Conservation (phyloP, 2,329 filamentous ascomycete genomes). For the Neocucurbitaria cava region DNA sequence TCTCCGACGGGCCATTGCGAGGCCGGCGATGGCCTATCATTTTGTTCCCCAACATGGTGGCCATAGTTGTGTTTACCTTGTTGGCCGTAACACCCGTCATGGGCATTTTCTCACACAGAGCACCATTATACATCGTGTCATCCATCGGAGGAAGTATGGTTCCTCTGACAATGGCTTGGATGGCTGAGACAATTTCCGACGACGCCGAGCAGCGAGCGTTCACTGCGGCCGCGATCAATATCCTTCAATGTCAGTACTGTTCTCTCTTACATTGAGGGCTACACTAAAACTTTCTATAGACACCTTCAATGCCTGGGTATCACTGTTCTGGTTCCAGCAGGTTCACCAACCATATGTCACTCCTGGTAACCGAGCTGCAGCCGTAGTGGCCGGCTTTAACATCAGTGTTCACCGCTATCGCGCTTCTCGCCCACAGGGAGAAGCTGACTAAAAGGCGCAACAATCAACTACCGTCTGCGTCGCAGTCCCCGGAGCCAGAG, state of each 20-base stretch:
- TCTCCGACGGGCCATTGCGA: constrained; percentile 24
- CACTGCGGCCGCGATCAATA: constrained; percentile 15
- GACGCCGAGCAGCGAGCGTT: constrained; percentile 17
- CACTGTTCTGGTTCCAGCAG: constrained; percentile 22
- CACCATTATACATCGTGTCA: constrained; percentile 21
- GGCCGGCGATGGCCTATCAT: constrained; percentile 28
- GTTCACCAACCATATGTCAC: constrained; percentile 18
- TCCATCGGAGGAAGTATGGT: constrained; percentile 19
- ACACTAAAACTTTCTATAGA: constrained; percentile 3
- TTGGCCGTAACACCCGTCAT: constrained; percentile 23
- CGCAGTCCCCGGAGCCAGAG: background rate
- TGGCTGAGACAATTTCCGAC: constrained; percentile 17
- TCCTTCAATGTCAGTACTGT: constrained; percentile 8
- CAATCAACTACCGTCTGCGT: background rate
- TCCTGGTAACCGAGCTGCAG: constrained; percentile 16
- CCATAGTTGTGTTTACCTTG: constrained; percentile 25
- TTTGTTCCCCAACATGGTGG: constrained; percentile 25
- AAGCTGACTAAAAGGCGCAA: constrained; percentile 11
- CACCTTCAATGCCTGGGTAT: constrained; percentile 18
- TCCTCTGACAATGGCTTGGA: constrained; percentile 21
- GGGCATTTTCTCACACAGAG: constrained; percentile 20
- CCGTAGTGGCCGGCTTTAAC: constrained; percentile 17
- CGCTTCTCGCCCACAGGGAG: constrained; percentile 11
- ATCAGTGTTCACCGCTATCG: constrained; percentile 16
- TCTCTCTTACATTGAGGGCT: background rate